Evolutionary conservation across 73 alveolate species (phyloP), one percentile per base, ranked within the genome.

Genomic region (Breviolum minutum): DNA sequence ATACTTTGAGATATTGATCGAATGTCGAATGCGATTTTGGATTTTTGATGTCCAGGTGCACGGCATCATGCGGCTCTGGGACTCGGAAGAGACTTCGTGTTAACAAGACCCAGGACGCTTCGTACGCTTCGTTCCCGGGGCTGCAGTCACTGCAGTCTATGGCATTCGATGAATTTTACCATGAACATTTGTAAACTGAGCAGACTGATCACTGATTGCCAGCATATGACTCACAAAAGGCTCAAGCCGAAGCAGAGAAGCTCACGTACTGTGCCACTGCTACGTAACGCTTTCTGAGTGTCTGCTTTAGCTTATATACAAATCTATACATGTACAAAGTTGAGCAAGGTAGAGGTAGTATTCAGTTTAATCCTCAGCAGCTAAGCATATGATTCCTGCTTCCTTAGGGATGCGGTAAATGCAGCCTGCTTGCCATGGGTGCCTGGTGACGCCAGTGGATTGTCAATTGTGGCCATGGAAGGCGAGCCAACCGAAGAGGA

Each of bases 51-150:
- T 77, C 63, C 88, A 91, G 97, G 97, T 91, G 97, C 84, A 91
- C 88, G 11, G 97, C 97, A 32, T 24, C 71, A 16, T 79, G 88
- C 64, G 97, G 97, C 48, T 68, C 89, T 54, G 97, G 97, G 32
- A 73, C 97, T 26, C 97, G 97, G 73, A 91, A 71, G 68, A 32
- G 97, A 32, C 40, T 91, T 13, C 97, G 87, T 6, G 79, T 11
- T 61, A 79, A 63, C 63, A 91, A 77, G 97, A 26, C 93, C 66
- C 93, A 84, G 93, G 93, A 54, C 40, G 40, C 68, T 48, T 22
- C 10, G 22, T 71, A 40, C 8, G 22, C 48, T 20, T 71, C 8
- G 81, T 71, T 71, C 12, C 26, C 12, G 24, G 40, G 82, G 17
- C 40, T 17, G 12, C 14, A 73, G 82, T 24, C 8, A 6, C 40